Base-by-base conservation (phyloP, 495 filamentous ascomycete species). In the Delitschia confertaspora region DNA sequence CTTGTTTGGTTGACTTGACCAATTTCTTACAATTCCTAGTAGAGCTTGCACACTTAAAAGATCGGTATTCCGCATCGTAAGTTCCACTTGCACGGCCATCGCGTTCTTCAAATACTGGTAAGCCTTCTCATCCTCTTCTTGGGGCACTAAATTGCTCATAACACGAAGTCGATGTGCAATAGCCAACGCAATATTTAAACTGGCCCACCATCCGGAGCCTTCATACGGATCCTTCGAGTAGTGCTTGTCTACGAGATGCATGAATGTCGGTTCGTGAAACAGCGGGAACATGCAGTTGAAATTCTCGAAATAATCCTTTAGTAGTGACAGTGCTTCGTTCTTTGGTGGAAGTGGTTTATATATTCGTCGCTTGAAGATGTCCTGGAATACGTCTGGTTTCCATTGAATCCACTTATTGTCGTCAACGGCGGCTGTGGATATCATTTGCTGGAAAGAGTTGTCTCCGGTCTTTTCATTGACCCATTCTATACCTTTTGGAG, bases 261-360 rank as follows among this genome's bases (percentile, higher is more conserved):
- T 95, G 58, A 98, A 98, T 0, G 91, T 95, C 10, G 89, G 87
- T 61, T 95, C 87, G 59, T 98, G 91, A 59, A 93, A 98, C 3
- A 98, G 71, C 32, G 91, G 91, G 60, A 96, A 93, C 75, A 95
- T 85, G 77, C 86, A 87, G 66, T 98, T 98, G 70, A 98, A 95
- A 62, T 95, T 94, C 57, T 88, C 84, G 55, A 98, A 98, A 60
- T 79, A 98, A 59, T 98, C 91, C 61, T 82, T 87, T 43, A 91
- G 76, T 33, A 93, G 71, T 7, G 83, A 89, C 35, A 85, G 58
- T 17, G 81, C 83, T 66, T 91, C 85, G 14, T 78, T 72, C 61
- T 88, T 87, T 0, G 83, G 69, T 7, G 91, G 91, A 24, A 95
- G 64, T 31, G 75, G 83, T 49, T 77, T 77, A 70, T 83, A 94